Percentiles rank a stretch among this genome's conserved stretches.
These are phyloP conservation scores for Sugiyamaella sp. DNA, from an alignment of 1,139 yeast genomes.

Conservation along the genomic window DNA sequence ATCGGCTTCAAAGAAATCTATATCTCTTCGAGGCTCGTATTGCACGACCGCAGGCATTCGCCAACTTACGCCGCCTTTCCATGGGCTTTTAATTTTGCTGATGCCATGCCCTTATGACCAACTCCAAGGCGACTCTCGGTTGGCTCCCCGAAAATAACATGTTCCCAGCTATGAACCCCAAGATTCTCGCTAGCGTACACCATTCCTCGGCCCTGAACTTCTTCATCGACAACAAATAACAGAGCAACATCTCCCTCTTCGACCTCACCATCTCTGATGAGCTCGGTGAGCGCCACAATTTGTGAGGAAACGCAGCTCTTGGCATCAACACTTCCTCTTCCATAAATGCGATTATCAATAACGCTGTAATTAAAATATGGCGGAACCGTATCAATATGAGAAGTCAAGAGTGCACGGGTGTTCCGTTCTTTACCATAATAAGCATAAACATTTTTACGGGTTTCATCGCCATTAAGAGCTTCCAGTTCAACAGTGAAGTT, in stretches of 20 bases:
- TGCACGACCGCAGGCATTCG: no score
- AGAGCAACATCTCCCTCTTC: constrained; percentile 59
- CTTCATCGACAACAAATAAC: constrained; percentile 71
- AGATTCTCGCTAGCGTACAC: constrained; percentile 45
- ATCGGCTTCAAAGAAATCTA: no score
- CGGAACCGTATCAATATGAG: constrained; percentile 76
- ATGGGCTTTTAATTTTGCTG: constrained; percentile 44
- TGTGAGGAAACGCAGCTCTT: constrained; percentile 70
- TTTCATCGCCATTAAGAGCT: constrained; percentile 41
- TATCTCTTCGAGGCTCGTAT: no score
- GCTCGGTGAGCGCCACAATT: constrained; percentile 53
- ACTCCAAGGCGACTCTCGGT: constrained; percentile 69
- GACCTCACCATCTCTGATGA: constrained; percentile 47
- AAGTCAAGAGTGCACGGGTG: constrained; percentile 57
- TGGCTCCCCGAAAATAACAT: constrained; percentile 74
- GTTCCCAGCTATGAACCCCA: constrained; percentile 54
- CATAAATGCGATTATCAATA: constrained; percentile 56
- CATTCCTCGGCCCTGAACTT: constrained; percentile 67
- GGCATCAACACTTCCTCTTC: constrained; percentile 71
- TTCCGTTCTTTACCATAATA: constrained; percentile 52
- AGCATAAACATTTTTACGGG: constrained; percentile 60
- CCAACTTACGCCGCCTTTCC: constrained; percentile 57
- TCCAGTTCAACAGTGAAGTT: constrained; percentile 59
- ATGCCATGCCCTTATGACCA: constrained; percentile 67
- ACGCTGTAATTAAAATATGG: constrained; percentile 59